Conservation (phyloP, 2,329 filamentous ascomycete species). For the Penicillium polonicum region DNA sequence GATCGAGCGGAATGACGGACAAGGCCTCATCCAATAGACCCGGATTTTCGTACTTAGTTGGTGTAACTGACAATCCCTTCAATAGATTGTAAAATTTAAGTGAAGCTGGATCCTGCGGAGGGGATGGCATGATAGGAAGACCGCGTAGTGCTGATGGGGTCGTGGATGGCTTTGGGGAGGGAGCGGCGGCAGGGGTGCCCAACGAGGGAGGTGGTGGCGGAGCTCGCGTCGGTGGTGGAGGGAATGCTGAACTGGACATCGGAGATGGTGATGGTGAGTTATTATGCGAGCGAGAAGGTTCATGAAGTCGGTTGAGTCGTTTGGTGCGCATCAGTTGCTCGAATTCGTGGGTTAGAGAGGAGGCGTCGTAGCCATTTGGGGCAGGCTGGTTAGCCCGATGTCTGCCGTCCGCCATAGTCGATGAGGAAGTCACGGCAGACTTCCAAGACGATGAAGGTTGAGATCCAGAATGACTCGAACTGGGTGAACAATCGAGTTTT, state of each 20-base stretch:
- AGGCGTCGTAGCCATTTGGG: slow-evolving; percentile 64
- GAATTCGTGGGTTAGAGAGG: slow-evolving; percentile 78
- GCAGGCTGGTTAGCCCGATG: slow-evolving; percentile 30
- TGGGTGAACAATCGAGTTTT: slow-evolving; percentile 1
- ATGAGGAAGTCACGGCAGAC: slow-evolving; percentile 27
- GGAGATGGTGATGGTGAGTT: slow-evolving; percentile 57
- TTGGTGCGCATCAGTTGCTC: slow-evolving; percentile 83
- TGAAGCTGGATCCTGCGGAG: slow-evolving; percentile 69
- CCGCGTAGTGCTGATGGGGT: slow-evolving; percentile 47
- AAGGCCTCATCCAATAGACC: slow-evolving; percentile 90
- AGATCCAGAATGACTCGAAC: slow-evolving; percentile 29
- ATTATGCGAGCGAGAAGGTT: slow-evolving; percentile 58
- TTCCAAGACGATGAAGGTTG: slow-evolving; percentile 9
- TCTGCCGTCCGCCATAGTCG: slow-evolving; percentile 42
- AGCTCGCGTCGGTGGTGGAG: slow-evolving; percentile 37
- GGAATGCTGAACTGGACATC: slow-evolving; percentile 29
- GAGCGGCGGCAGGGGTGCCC: slow-evolving; percentile 38
- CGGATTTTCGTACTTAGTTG: slow-evolving; percentile 93
- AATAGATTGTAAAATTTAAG: slow-evolving; percentile 79
- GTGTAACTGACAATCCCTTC: slow-evolving; percentile 80
- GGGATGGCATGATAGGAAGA: slow-evolving; percentile 69
- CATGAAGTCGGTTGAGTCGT: slow-evolving; percentile 78
- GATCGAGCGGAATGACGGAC: slow-evolving; percentile 79
- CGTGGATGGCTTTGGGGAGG: slow-evolving; percentile 36
- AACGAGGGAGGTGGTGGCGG: slow-evolving; percentile 38